Evolutionary conservation across 106 monocot genomes (phyloP).

Genomic region (Acorus gramineus): DNA sequence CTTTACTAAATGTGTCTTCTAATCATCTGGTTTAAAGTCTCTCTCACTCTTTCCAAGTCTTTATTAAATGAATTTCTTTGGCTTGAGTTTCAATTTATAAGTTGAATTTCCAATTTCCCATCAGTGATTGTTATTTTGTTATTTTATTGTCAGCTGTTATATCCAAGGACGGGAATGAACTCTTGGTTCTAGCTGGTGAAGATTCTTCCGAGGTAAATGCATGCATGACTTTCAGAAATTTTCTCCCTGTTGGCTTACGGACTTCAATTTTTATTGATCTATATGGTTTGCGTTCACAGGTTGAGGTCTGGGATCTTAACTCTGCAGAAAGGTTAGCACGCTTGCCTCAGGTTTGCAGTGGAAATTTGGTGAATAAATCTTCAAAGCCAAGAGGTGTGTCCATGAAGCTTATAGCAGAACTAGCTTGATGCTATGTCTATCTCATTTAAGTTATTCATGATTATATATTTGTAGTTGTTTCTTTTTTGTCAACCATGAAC

Average conservation of each 20-base stretch:
- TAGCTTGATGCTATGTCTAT: background rate
- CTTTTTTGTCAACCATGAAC: background rate
- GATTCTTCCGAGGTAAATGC: slow-evolving; percentile 54
- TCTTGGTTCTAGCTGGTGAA: slow-evolving; percentile 80
- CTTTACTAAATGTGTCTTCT: too few relatives aligned
- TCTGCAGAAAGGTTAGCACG: slow-evolving; percentile 41
- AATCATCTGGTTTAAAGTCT: too few relatives aligned
- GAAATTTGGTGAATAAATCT: slow-evolving; percentile 10
- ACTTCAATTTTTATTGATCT: too few relatives aligned
- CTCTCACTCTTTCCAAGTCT: too few relatives aligned
- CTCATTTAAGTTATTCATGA: background rate
- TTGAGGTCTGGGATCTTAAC: slow-evolving; percentile 76
- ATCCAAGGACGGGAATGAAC: slow-evolving; percentile 4
- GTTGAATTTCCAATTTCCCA: too few relatives aligned
- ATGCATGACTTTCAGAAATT: background rate
- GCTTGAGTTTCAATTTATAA: too few relatives aligned
- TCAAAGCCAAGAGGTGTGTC: slow-evolving; percentile 47
- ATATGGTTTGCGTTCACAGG: slow-evolving; percentile 22
- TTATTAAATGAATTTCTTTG: too few relatives aligned
- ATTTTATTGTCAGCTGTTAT: slow-evolving; percentile 6
- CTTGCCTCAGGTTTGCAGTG: slow-evolving; percentile 30
- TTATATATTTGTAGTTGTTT: too few relatives aligned
- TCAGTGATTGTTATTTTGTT: background rate
- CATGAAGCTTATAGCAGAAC: background rate
- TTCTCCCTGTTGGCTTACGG: too few relatives aligned